Conservation (phyloP, 306 rosid genomes). For the Quillaja saponaria region DNA sequence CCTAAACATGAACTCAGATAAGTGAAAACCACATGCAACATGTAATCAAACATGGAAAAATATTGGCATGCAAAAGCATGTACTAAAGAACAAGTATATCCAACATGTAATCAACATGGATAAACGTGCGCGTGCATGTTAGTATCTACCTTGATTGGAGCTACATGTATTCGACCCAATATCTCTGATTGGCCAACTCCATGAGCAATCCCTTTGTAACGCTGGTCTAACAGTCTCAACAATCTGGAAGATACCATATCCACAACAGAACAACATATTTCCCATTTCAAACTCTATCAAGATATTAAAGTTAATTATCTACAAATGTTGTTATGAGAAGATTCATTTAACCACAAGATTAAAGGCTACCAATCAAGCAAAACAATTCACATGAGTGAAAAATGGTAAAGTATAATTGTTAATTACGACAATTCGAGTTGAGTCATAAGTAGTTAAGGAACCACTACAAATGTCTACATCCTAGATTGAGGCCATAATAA, state of each 20-base stretch:
- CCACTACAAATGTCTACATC: no score
- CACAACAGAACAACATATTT: constrained; percentile 21
- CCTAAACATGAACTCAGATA: neutral
- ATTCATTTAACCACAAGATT: constrained; percentile 5
- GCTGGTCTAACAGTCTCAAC: constrained; percentile 92
- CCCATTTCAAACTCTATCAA: constrained; percentile 23
- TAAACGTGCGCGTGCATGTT: constrained; percentile 2
- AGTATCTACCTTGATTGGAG: constrained; percentile 86
- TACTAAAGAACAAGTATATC: neutral
- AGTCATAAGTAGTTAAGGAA: no score
- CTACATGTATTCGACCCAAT: constrained; percentile 93
- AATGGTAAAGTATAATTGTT: no score
- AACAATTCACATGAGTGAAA: no score
- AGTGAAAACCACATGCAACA: neutral
- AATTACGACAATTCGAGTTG: no score
- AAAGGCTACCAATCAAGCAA: neutral
- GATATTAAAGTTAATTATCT: constrained; percentile 9
- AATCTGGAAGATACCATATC: constrained; percentile 53
- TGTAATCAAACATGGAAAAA: no score
- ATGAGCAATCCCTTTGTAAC: constrained; percentile 92
- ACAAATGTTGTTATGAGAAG: constrained; percentile 10
- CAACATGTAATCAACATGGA: neutral
- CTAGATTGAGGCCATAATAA: no score
- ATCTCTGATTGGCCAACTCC: constrained; percentile 99
- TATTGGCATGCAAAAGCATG: no score